Evolutionary conservation across 179 eudicot species (phyloP), one percentile per base, ranked within the genome.

Genomic region (Pouteria campechiana): DNA sequence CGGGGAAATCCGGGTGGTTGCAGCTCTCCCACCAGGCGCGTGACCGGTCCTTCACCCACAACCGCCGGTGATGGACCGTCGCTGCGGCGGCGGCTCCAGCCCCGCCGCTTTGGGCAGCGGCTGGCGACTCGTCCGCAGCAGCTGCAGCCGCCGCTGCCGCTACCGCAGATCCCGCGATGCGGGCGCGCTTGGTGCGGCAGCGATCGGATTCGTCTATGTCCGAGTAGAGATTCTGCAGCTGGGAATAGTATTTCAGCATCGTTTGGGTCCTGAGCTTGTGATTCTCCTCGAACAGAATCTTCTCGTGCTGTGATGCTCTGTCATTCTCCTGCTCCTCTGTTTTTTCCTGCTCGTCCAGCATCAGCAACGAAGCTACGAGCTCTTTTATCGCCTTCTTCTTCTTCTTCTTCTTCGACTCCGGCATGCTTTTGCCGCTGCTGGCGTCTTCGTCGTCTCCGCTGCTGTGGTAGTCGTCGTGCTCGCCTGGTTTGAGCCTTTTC

Each of bases 1-100:
- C 85, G 0, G 96, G 80, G 29, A 59, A 86, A 15, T 82, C 93
- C 0, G 74, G 82, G 39, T 57, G 38, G 52, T 37, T 76, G 33
- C 72, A 68, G 42, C 57, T 68, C 46, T 86, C 85, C 96, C 96
- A 86, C 96, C 93, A 82, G 41, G 70, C 96, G 11, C 74, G 78
- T 0, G 96, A 82, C 42, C 96, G 37, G 38, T 60, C 73, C 50
- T 82, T 82, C 49, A 86, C 93, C 96, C 96, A 86, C 21, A 82
- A 14, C 48, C 96, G 34, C 31, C 93, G 31, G 17, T 74, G 82
- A 1, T 64, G 85, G 5, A 52, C 48, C 24, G 59, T 28, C 1
- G 41, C 43, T 37, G 3, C 56, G 59, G 41, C 32, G 21, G 6
- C 56, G 12, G 50, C 46, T 2, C 16, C 46, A 5, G 15, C 42